These are phyloP conservation scores for Colletotrichum lentis DNA, from an alignment of 2,329 filamentous ascomycete genomes.

Conservation along the genomic window DNA sequence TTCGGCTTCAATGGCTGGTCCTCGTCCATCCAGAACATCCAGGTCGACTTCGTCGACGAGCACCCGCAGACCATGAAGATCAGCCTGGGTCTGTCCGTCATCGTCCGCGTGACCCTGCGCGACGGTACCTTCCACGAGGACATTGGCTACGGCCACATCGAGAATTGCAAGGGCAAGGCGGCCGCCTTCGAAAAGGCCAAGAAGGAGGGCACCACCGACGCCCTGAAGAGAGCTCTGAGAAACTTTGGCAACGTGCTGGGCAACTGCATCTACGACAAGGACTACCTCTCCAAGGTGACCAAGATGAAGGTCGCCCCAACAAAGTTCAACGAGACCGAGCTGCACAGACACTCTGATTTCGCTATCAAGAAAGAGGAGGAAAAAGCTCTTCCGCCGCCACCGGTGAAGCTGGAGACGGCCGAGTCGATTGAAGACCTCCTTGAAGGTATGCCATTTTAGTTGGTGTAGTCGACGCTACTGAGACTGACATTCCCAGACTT, in stretches of 20 bases:
- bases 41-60: slow-evolving; percentile 96
- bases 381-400: slow-evolving; percentile 29
- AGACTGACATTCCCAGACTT: slow-evolving; percentile 59
- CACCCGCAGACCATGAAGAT: slow-evolving; percentile 79
- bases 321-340: slow-evolving; percentile 79
- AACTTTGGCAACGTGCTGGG: slow-evolving; percentile 96
- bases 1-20: slow-evolving; percentile 99
- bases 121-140: slow-evolving; percentile 99
- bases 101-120: slow-evolving; percentile 86
- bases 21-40: slow-evolving; percentile 91
- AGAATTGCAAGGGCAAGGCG: slow-evolving; percentile 95
- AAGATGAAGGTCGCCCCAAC: slow-evolving; percentile 83
- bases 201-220: slow-evolving; percentile 97
- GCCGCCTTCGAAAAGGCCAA: slow-evolving; percentile 98
- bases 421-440: slow-evolving; percentile 63
- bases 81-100: slow-evolving; percentile 86
- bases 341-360: slow-evolving; percentile 84
- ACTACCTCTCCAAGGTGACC: slow-evolving; percentile 88
- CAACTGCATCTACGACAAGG: slow-evolving; percentile 99
- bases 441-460: slow-evolving; percentile 51
- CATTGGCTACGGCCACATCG: slow-evolving; percentile 94
- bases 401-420: slow-evolving; percentile 45
- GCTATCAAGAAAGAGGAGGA: slow-evolving; percentile 63
- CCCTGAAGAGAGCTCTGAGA: slow-evolving; percentile 84
- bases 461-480: not conserved